Evolutionary conservation across 805 yeast genomes (phyloP), one percentile per base, ranked within the genome.

Genomic region (Metschnikowia similis): DNA sequence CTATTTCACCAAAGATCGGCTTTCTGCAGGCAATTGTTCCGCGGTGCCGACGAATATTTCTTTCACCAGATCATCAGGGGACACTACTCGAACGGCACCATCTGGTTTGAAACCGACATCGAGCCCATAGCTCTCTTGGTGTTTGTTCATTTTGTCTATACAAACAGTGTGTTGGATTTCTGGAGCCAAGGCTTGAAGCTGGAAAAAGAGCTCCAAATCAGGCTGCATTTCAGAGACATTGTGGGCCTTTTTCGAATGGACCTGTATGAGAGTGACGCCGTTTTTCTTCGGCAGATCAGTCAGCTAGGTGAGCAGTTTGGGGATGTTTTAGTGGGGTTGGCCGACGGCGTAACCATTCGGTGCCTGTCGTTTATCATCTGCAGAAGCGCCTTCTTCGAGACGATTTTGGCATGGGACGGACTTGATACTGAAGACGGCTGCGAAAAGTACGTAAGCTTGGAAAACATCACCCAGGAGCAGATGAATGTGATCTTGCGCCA

Each of bases 341-440:
- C 65, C 1, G 83, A 81, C 56, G 82, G 80, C 0, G 69, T 64
- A n/a, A 32, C 76, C 0, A 49, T 52, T 4, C 76, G 80, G 6
- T 81, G 82, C 58, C 75, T 84, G 2, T 69, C 72, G 9, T 66
- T 89, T 4, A 59, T 90, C n/a, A 60, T 67, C 4, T 64, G 78
- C 0, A 67, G 95, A 51, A 79, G 84, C 42, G 82, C 80, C 0
- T 87, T 75, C 59, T 88, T 90, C 62, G 83, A 80, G 48, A 74
- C 84, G 0, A 55, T 81, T 2, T 71, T 86, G 34, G 76, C 84
- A 0, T 88, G 94, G 95, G 57, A 49, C 1, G 45, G 14, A 6
- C 34, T 28, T 2, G 43, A 43, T 2, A 48, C 35, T 10, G 35
- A 53, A 36, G 50, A 53, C 4, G 27, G 27, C 9, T 56, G 50